Evolutionary conservation across 768 basidiomycete species (phyloP).

Genomic region (Neoboletus brunneissimus): DNA sequence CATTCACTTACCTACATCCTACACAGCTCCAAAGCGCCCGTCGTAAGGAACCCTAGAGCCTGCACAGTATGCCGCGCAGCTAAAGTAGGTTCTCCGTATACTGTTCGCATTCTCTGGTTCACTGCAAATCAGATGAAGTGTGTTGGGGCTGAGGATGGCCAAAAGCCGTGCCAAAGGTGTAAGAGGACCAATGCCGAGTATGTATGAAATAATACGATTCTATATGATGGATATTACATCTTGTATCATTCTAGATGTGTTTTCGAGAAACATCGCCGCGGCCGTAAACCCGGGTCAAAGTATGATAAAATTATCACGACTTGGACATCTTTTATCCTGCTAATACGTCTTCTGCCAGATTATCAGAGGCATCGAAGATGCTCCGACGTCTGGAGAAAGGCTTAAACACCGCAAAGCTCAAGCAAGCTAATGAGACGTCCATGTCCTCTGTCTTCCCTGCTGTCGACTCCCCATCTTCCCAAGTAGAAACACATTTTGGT

Average conservation of each 20-base stretch:
- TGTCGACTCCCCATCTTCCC: slow-evolving; percentile 30
- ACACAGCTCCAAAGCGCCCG: slow-evolving; percentile 40
- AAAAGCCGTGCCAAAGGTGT: slow-evolving; percentile 79
- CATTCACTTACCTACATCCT: slow-evolving; percentile 8
- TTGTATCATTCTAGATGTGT: slow-evolving; percentile 52
- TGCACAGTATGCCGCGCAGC: slow-evolving; percentile 85
- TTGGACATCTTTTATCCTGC: neutral
- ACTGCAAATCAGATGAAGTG: slow-evolving; percentile 73
- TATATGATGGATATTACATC: slow-evolving; percentile 11
- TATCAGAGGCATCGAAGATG: slow-evolving; percentile 89
- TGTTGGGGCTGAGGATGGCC: slow-evolving; percentile 83
- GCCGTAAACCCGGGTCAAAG: slow-evolving; percentile 90
- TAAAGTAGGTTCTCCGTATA: slow-evolving; percentile 49
- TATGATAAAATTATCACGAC: slow-evolving; percentile 34
- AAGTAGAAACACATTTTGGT: slow-evolving; percentile 29
- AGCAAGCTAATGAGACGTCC: slow-evolving; percentile 44
- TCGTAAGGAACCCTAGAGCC: slow-evolving; percentile 55
- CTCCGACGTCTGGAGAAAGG: slow-evolving; percentile 83
- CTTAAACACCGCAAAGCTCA: slow-evolving; percentile 71
- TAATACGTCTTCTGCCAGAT: slow-evolving; percentile 39
- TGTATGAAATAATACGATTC: slow-evolving; percentile 26
- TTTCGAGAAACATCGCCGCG: slow-evolving; percentile 87
- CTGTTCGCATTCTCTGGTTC: slow-evolving; percentile 14
- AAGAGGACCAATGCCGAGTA: slow-evolving; percentile 76
- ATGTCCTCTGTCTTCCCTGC: slow-evolving; percentile 34